phyloP scores from a whole-genome alignment of 768 basidiomycete species.

The Tulasnella sp. region DNA sequence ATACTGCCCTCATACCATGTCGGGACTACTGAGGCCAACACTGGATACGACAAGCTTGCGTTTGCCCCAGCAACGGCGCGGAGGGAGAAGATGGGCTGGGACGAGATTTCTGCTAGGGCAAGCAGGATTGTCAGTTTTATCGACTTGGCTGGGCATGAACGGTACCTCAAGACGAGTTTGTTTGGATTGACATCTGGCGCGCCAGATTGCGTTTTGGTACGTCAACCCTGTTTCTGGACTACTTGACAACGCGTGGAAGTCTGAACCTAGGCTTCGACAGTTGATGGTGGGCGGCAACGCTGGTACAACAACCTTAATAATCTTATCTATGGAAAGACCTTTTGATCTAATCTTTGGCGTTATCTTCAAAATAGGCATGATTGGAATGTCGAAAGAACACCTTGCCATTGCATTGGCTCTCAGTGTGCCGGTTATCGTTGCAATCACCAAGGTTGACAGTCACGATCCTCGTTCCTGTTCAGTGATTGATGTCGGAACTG shows the following conservation, averaged over 20 bases:
- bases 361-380: constrained; percentile 38
- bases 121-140: constrained; percentile 94
- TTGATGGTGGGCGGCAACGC: constrained; percentile 95
- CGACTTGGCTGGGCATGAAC: constrained; percentile 90
- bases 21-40: constrained; percentile 21
- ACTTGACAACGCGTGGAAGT: no score
- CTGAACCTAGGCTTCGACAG: constrained; percentile 26
- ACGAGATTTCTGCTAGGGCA: constrained; percentile 78
- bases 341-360: neutral
- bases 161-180: constrained; percentile 59
- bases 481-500: neutral
- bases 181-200: constrained; percentile 92
- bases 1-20: constrained; percentile 52
- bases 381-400: constrained; percentile 94
- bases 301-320: constrained; percentile 19
- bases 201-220: constrained; percentile 52
- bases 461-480: neutral
- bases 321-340: no score
- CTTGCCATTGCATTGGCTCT: constrained; percentile 88
- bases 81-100: constrained; percentile 88
- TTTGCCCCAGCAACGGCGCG: constrained; percentile 27
- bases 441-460: constrained; percentile 73
- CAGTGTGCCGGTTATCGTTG: constrained; percentile 85
- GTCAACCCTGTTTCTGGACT: constrained; percentile 34
- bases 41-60: constrained; percentile 2